Evolutionary conservation across 2,329 filamentous ascomycete species (phyloP).

Genomic region (Beauveria sp.): DNA sequence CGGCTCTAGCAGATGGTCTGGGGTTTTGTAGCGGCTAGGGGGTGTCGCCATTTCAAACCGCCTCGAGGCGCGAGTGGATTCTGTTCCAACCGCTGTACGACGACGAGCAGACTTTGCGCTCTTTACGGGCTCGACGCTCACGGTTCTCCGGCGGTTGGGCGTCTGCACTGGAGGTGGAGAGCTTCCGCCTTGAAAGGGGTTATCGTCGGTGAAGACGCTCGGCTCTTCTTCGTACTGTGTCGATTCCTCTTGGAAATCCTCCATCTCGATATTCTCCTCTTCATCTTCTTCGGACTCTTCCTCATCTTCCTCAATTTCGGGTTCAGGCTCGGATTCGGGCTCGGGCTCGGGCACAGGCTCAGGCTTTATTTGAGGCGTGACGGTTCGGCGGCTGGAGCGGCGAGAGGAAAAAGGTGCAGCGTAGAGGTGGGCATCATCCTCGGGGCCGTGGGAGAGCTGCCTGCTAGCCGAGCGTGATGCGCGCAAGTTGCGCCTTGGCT

Average conservation of each 20-base stretch:
- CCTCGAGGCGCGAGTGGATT: constrained; percentile 33
- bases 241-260: constrained; percentile 30
- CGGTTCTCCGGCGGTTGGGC: constrained; percentile 43
- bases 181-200: constrained; percentile 86
- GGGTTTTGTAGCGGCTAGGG: constrained; percentile 26
- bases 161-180: constrained; percentile 51
- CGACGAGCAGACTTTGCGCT: constrained; percentile 38
- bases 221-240: constrained; percentile 32
- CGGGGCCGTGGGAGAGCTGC: constrained; percentile 39
- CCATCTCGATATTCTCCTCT: constrained; percentile 15
- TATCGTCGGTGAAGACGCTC: constrained; percentile 77
- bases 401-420: constrained; percentile 31
- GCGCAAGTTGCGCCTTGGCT: constrained; percentile 46
- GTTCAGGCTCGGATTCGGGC: constrained; percentile 41
- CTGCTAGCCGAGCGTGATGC: constrained; percentile 47
- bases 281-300: constrained; percentile 47
- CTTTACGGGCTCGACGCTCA: constrained; percentile 33
- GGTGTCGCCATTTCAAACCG: constrained; percentile 49
- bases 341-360: constrained; percentile 32
- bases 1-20: constrained; percentile 45
- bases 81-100: constrained; percentile 30
- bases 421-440: constrained; percentile 22
- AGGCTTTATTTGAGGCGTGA: constrained; percentile 44
- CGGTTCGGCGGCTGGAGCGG: constrained; percentile 41
- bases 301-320: constrained; percentile 26